Evolutionary conservation across 345 rosid genomes (phyloP).

Genomic region (Gossypium thurberi): DNA sequence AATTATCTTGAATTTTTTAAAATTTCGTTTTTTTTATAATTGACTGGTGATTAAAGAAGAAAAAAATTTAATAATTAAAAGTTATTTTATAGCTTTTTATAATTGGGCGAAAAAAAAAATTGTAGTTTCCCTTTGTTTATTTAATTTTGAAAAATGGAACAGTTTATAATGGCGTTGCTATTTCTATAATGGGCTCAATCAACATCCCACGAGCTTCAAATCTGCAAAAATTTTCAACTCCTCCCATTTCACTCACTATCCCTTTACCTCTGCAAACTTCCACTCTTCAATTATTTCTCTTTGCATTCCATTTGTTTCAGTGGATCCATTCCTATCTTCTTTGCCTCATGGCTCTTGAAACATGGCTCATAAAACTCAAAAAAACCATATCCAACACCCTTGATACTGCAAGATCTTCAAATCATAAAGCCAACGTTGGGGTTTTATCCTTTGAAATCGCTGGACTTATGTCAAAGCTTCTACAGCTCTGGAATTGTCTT

Average conservation of each 20-base stretch:
- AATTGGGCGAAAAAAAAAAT: no score
- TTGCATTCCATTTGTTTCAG: not conserved
- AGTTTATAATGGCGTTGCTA: conserved; percentile 16
- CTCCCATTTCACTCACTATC: conserved; percentile 8
- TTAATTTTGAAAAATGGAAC: not conserved
- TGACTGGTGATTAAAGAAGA: no score
- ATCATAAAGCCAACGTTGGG: conserved; percentile 40
- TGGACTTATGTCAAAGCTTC: conserved; percentile 76
- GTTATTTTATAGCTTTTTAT: no score
- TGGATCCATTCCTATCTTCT: conserved; percentile 8
- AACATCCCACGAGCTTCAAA: conserved; percentile 59
- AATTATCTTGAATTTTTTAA: no score
- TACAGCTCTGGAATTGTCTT: conserved; percentile 66
- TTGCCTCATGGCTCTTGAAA: conserved; percentile 75
- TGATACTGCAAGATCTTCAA: conserved; percentile 41
- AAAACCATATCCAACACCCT: conserved; percentile 44
- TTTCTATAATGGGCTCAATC: conserved; percentile 26
- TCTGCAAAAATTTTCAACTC: conserved; percentile 18
- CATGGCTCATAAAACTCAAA: conserved; percentile 68
- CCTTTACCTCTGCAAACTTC: conserved; percentile 26
- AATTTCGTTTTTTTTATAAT: no score
- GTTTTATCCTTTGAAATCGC: conserved; percentile 75
- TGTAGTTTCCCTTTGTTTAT: not conserved
- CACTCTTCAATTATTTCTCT: conserved; percentile 25
- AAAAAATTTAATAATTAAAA: no score